These are phyloP conservation scores for Exophiala sideris DNA, from an alignment of 2,329 filamentous ascomycete genomes.

Conservation along the genomic window DNA sequence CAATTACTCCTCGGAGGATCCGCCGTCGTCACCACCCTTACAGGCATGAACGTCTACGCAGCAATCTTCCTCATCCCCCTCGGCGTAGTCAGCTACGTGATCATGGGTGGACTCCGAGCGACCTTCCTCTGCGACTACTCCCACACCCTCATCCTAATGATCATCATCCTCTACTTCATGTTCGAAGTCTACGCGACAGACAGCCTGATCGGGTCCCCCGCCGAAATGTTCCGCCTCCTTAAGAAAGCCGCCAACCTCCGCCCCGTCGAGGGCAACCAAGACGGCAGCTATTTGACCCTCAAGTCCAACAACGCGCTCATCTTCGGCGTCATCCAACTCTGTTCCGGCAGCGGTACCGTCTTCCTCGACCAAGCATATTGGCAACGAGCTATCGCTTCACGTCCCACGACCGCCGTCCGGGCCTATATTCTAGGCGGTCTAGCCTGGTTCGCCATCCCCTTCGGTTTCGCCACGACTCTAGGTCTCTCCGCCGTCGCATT, in stretches of 20 bases:
- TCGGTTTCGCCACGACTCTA: constrained; percentile 46
- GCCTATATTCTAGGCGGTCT: constrained; percentile 43
- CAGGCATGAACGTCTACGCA: constrained; percentile 70
- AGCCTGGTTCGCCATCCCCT: constrained; percentile 50
- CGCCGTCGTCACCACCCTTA: constrained; percentile 47
- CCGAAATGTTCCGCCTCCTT: constrained; percentile 49
- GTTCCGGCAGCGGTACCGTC: constrained; percentile 33
- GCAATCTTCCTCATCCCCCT: constrained; percentile 79
- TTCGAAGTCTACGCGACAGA: constrained; percentile 62
- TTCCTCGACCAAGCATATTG: constrained; percentile 47
- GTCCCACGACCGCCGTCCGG: constrained; percentile 37
- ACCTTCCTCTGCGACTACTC: constrained; percentile 60
- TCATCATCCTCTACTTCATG: constrained; percentile 73
- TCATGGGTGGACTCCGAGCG: constrained; percentile 43
- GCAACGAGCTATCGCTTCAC: constrained; percentile 44
- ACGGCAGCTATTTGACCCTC: constrained; percentile 57
- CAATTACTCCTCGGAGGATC: constrained; percentile 15
- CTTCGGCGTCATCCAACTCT: constrained; percentile 44
- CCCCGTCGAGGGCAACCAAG: constrained; percentile 51
- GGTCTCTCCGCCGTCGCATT: constrained; percentile 46
- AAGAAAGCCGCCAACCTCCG: constrained; percentile 43
- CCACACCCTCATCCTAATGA: constrained; percentile 67
- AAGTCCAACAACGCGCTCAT: constrained; percentile 45
- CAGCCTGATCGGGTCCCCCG: constrained; percentile 67
- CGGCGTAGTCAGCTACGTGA: constrained; percentile 75